Conservation (phyloP, 331 rosid genomes). For the Dryas integrifolia region DNA sequence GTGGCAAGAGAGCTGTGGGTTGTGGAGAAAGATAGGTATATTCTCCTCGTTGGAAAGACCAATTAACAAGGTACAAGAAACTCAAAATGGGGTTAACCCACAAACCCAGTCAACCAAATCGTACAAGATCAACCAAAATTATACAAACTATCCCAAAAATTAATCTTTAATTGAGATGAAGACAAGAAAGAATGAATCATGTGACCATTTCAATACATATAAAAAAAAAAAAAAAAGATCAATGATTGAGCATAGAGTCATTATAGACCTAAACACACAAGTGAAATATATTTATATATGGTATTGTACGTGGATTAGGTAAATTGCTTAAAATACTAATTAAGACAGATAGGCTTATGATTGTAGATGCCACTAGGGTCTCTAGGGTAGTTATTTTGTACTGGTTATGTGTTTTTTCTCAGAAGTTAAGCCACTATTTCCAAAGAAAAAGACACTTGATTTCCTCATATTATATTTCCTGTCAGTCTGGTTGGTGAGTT, state of each 20-base stretch:
- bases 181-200: slow-evolving; percentile 22
- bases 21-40: too few species aligned
- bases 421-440: slow-evolving; percentile 31
- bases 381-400: neutral
- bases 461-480: slow-evolving; percentile 29
- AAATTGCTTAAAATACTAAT: slow-evolving; percentile 18
- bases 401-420: slow-evolving; percentile 14
- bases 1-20: too few species aligned
- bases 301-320: slow-evolving; percentile 33
- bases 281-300: slow-evolving; percentile 17
- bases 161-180: neutral
- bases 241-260: slow-evolving; percentile 1
- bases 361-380: slow-evolving; percentile 22
- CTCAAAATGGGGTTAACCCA: neutral
- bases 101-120: neutral
- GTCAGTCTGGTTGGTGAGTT: slow-evolving; percentile 42
- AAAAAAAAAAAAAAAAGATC: slow-evolving; percentile 11
- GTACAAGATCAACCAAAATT: neutral
- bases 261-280: slow-evolving; percentile 29
- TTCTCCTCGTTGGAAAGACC: too few species aligned
- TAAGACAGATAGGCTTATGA: slow-evolving; percentile 5
- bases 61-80: neutral
- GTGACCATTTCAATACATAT: slow-evolving; percentile 5
- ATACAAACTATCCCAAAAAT: neutral
- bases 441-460: slow-evolving; percentile 34